phyloP scores from a whole-genome alignment of 2,329 filamentous ascomycete genomes.

The Pezicula neosporulosa region DNA sequence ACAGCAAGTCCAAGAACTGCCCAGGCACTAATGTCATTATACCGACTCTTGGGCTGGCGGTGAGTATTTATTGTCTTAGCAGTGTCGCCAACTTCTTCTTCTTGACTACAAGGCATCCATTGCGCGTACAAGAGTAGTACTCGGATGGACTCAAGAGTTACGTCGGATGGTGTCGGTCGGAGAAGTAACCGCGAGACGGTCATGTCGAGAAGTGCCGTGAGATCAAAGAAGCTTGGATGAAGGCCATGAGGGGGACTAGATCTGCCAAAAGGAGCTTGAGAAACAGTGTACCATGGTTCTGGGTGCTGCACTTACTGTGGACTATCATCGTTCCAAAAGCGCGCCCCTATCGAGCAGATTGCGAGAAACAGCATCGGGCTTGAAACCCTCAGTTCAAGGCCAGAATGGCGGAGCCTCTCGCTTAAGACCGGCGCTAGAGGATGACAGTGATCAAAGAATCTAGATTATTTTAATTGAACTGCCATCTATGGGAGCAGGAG shows the following conservation, averaged over 20 bases:
- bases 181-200: constrained; percentile 6
- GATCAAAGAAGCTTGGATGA: constrained; percentile 3
- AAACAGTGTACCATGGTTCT: neutral
- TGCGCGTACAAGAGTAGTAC: constrained; percentile 20
- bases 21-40: constrained; percentile 22
- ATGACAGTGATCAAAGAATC: constrained; percentile 21
- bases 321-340: constrained; percentile 12
- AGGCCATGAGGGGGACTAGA: neutral
- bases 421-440: constrained; percentile 12
- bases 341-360: constrained; percentile 17
- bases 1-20: constrained; percentile 19
- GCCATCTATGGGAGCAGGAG: neutral
- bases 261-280: neutral
- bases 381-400: neutral
- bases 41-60: neutral
- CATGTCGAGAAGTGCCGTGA: constrained; percentile 6
- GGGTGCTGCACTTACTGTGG: neutral
- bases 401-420: constrained; percentile 10
- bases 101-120: constrained; percentile 18
- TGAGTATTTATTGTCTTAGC: neutral
- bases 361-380: constrained; percentile 14
- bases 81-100: constrained; percentile 6
- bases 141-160: constrained; percentile 18
- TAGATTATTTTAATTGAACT: neutral
- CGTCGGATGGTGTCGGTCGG: constrained; percentile 14